A percentile compares a stretch with the other conserved stretches of the same genome.
These are phyloP conservation scores for Phialophora tarda DNA, from an alignment of 2,329 filamentous ascomycete species.

Conservation along the genomic window DNA sequence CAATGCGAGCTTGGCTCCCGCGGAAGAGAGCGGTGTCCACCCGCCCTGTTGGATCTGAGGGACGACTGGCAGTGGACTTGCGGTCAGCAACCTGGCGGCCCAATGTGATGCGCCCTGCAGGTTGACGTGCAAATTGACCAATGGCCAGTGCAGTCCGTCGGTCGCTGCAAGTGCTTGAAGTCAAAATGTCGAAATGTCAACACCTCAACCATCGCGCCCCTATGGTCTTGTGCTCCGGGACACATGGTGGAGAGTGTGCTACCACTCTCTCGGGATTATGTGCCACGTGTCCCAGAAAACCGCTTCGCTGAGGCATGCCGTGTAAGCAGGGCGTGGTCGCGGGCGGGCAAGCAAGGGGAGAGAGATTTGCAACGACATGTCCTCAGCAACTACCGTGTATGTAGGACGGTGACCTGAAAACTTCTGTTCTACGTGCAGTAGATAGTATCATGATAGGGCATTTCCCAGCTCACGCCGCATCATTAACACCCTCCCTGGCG, in stretches of 20 bases:
- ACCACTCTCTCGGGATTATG: neutral
- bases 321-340: neutral
- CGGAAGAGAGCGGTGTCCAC: neutral
- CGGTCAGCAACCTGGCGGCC: neutral
- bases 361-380: too few relatives aligned
- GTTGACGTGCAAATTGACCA: neutral
- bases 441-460: neutral
- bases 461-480: neutral
- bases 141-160: neutral
- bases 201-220: neutral
- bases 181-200: neutral
- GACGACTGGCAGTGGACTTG: neutral
- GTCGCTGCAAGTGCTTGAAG: neutral
- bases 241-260: neutral
- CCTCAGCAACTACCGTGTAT: neutral
- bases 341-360: neutral
- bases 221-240: neutral
- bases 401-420: neutral
- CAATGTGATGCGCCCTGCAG: constrained; percentile 1
- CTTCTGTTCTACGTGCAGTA: neutral
- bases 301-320: neutral
- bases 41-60: neutral
- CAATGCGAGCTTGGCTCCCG: neutral
- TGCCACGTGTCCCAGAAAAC: neutral
- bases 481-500: neutral